Evolutionary conservation across 306 rosid genomes (phyloP), one percentile per base, ranked within the genome.

Genomic region (Cyclanthera cordifolia): DNA sequence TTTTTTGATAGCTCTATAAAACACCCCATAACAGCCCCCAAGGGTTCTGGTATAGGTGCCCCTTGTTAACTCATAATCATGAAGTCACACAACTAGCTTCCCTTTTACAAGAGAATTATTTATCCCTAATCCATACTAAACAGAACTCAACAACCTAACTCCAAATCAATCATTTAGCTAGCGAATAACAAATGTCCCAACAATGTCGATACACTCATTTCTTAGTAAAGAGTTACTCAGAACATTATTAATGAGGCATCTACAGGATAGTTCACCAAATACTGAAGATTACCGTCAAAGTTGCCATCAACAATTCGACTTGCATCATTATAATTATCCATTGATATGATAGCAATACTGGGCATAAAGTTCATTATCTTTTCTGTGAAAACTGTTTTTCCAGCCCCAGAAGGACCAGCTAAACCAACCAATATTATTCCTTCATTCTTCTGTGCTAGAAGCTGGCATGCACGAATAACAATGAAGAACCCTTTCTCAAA

Each of bases 381-480:
- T 63, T 94, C 97, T 2, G 97, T 94, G 73, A 94, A 90, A 16
- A 90, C 77, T 48, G 99, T 88, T 81, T 94, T 94, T 60, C 99
- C 99, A 15, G 99, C 99, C 69, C 99, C 99, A 9, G 99, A 94
- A 78, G 99, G 99, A 72, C 99, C 99, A 0, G 99, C 99, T 76
- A 94, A 77, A 25, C 99, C 99, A 47, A 94, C 95, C 85, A 94
- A 72, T 79, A 85, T 78, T 65, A 88, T 86, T 43, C 99, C 99
- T 49, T 88, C 92, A 74, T 94, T 94, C 72, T 90, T 84, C 82
- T 90, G 96, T 58, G 96, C 87, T 56, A 94, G 76, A 58, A 88
- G 72, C 70, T 94, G 99, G 81, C 95, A 86, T 48, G 97, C 97
- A 6, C 99, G 88, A 71, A 94, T 94, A 8, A 90, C 91, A 51